Evolutionary conservation across 306 rosid genomes (phyloP).

Genomic region (Phaseolus lunatus): DNA sequence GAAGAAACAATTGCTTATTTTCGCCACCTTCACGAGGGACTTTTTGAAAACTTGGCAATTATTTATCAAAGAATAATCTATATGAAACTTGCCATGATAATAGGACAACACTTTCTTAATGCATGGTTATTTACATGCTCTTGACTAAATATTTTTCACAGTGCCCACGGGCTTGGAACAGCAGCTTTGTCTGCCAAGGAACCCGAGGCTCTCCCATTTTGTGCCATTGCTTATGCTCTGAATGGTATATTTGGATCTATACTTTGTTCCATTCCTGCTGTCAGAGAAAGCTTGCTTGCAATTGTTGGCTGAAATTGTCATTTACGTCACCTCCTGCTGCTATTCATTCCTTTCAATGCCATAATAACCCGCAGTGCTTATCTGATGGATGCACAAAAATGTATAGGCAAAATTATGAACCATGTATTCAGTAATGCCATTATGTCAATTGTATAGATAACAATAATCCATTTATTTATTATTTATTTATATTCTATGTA

Average conservation of each 20-base stretch:
- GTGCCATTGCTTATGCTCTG: slow-evolving; percentile 91
- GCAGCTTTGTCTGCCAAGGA: slow-evolving; percentile 97
- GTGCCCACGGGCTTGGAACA: slow-evolving; percentile 97
- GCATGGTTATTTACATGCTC: slow-evolving; percentile 9
- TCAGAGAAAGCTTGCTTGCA: slow-evolving; percentile 81
- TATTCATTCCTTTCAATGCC: slow-evolving; percentile 36
- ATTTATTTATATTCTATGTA: slow-evolving; percentile 18
- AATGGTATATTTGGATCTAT: slow-evolving; percentile 93
- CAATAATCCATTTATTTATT: slow-evolving; percentile 38
- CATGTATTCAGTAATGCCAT: slow-evolving; percentile 24
- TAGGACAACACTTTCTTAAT: slow-evolving; percentile 11
- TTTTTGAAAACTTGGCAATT: neutral
- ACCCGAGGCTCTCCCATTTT: slow-evolving; percentile 98
- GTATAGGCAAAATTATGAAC: slow-evolving; percentile 37
- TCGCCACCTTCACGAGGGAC: neutral
- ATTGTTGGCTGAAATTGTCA: slow-evolving; percentile 64
- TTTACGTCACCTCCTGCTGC: slow-evolving; percentile 5
- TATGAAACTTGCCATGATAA: neutral
- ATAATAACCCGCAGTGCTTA: neutral
- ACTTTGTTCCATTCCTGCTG: slow-evolving; percentile 81
- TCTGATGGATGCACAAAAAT: slow-evolving; percentile 24
- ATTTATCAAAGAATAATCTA: neutral
- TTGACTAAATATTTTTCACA: slow-evolving; percentile 44
- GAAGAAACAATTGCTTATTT: neutral
- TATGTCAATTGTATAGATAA: slow-evolving; percentile 36